phyloP scores from a whole-genome alignment of 2,329 filamentous ascomycete genomes.

The Nemania bipapillata region DNA sequence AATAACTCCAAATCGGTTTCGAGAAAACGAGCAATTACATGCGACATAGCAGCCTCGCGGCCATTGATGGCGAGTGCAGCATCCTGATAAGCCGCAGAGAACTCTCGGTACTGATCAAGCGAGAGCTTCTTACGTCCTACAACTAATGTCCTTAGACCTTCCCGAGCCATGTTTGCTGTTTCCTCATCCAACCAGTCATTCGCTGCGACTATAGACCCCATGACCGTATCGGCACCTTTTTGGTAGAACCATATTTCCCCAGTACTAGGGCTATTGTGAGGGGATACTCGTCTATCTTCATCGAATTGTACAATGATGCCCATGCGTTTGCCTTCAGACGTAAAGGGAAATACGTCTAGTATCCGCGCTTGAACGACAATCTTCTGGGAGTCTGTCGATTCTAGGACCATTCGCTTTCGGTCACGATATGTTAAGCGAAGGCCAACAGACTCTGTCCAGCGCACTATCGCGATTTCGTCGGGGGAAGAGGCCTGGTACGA shows the following conservation, averaged over 20 bases:
- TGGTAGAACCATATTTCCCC: constrained; percentile 98
- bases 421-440: constrained; percentile 86
- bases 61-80: constrained; percentile 82
- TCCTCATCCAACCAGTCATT: constrained; percentile 99
- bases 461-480: constrained; percentile 97
- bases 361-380: constrained; percentile 86
- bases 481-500: constrained; percentile 97
- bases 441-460: constrained; percentile 93
- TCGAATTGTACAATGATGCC: constrained; percentile 93
- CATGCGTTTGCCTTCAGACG: constrained; percentile 97
- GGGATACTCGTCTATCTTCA: constrained; percentile 63
- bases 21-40: constrained; percentile 80
- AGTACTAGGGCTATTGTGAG: constrained; percentile 60
- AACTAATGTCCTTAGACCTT: constrained; percentile 92
- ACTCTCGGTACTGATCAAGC: constrained; percentile 80
- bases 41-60: constrained; percentile 83
- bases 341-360: constrained; percentile 95
- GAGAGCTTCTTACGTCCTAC: constrained; percentile 92
- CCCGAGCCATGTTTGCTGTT: constrained; percentile 98
- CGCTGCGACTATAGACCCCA: constrained; percentile 91
- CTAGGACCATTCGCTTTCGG: constrained; percentile 83
- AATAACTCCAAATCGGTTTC: constrained; percentile 91
- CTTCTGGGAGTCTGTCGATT: constrained; percentile 77
- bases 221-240: constrained; percentile 97
- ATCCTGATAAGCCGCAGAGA: constrained; percentile 77